A percentile compares a stretch with the other conserved stretches of the same genome.
Conservation (phyloP, 768 basidiomycete species). For the Pilatotrama ljubarskyi region DNA sequence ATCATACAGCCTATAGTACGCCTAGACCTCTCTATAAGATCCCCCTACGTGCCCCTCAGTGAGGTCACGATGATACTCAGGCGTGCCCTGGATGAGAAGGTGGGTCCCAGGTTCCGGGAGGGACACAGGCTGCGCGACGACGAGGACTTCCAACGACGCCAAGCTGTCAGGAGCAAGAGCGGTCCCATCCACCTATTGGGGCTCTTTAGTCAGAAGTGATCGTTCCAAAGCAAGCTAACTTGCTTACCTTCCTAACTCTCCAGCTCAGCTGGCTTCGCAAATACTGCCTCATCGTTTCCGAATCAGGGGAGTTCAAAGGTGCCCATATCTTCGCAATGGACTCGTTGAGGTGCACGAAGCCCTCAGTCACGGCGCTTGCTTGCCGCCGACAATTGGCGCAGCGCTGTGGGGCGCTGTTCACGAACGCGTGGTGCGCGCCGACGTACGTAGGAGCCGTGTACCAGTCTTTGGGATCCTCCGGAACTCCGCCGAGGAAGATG, state of each 20-base stretch:
- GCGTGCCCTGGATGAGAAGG: neutral
- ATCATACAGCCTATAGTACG: no score
- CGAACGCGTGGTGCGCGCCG: conserved; percentile 48
- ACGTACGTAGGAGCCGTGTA: conserved; percentile 35
- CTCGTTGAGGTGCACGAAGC: conserved; percentile 25
- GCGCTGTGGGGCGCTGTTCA: conserved; percentile 33
- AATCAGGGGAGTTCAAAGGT: neutral
- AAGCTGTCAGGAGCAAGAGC: neutral
- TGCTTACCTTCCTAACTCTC: conserved; percentile 15
- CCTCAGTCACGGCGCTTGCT: conserved; percentile 14
- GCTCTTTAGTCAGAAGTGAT: no score
- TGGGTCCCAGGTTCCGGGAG: neutral
- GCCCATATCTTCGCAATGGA: neutral
- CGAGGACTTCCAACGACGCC: conserved; percentile 10
- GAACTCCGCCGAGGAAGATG: conserved; percentile 44
- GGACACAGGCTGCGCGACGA: conserved; percentile 4
- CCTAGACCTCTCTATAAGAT: neutral
- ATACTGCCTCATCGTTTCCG: conserved; percentile 11
- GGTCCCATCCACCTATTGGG: neutral
- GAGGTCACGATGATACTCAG: neutral
- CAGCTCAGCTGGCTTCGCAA: conserved; percentile 13
- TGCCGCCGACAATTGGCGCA: conserved; percentile 43
- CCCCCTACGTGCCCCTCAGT: neutral
- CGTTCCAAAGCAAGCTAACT: no score
- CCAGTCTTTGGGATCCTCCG: conserved; percentile 35